Evolutionary conservation across 2,329 filamentous ascomycete genomes (phyloP), one percentile per base, ranked within the genome.

Genomic region (Metarhizium brunneum): DNA sequence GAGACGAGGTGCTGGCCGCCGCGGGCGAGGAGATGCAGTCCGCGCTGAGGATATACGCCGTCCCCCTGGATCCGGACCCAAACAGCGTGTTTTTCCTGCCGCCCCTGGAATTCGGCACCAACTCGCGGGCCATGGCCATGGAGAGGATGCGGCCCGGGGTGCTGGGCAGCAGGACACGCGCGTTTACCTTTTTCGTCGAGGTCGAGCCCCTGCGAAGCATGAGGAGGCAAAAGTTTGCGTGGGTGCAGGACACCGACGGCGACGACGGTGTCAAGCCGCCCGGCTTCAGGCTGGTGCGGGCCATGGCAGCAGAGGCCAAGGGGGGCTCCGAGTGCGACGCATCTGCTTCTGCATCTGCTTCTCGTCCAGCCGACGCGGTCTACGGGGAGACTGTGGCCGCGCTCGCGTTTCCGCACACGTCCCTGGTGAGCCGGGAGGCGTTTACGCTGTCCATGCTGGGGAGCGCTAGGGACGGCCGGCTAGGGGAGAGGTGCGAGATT

Each of bases 31-130:
- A 53, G 51, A 25, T 29, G 10, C 43, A 47, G 18, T 47, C 43
- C 7, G 43, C 43, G 6, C 8, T 47, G 43, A 47, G 43, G 18
- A 47, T 47, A 20, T 47, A 47, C 43, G 43, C 6, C 20, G 20
- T 42, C 7, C 51, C 51, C 6, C 3, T n/a, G 14, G 51, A 38
- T n/a, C n/a, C 35, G 16, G 30, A 20, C 14, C 13, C 25, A n/a
- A 53, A 42, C 51, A 53, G 38, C 25, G 51, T 53, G 11, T 45
- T 53, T 14, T 53, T 53, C 51, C 20, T 53, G 25, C 51, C 51
- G 18, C 51, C 51, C 6, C 14, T 53, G 20, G 51, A 32, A 16
- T 32, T 53, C n/a, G 51, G 51, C 40, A 53, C 51, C 40, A 53
- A 53, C 40, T 53, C 51, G 40, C 29, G 51, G 36, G 51, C 51